Percentiles rank a stretch among this genome's conserved stretches.
phyloP scores from a whole-genome alignment of 768 basidiomycete genomes.

The Leccinum broughii region DNA sequence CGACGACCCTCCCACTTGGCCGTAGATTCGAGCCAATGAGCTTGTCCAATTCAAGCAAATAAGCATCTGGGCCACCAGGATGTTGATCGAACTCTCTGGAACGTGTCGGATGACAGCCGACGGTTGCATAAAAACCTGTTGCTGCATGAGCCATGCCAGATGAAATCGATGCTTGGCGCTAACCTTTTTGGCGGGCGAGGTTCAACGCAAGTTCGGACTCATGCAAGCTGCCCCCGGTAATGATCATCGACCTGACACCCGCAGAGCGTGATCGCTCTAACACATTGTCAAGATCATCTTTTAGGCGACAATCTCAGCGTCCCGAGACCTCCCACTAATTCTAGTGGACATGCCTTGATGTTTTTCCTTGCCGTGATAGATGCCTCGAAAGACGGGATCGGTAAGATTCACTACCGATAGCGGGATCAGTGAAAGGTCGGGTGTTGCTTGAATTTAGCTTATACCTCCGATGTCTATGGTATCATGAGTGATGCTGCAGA shows the following conservation, averaged over 20 bases:
- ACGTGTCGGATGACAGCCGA: constrained; percentile 81
- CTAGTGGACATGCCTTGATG: constrained; percentile 43
- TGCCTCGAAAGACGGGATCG: constrained; percentile 57
- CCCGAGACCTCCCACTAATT: background rate
- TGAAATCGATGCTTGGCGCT: constrained; percentile 4
- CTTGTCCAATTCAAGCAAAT: constrained; percentile 57
- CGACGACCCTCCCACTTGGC: constrained; percentile 61
- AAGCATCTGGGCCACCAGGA: constrained; percentile 56
- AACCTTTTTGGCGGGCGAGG: constrained; percentile 61
- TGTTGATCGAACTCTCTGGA: constrained; percentile 64
- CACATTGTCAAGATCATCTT: constrained; percentile 66
- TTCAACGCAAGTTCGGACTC: constrained; percentile 62
- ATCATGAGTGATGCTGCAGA: background rate
- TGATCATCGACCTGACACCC: constrained; percentile 69
- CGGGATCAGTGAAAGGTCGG: background rate
- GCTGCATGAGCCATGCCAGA: background rate
- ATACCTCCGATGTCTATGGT: constrained; percentile 42
- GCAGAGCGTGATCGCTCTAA: constrained; percentile 55
- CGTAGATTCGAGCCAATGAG: constrained; percentile 50
- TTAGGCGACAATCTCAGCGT: background rate
- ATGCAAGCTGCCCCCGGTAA: constrained; percentile 70
- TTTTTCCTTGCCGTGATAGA: constrained; percentile 48
- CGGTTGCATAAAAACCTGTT: constrained; percentile 66
- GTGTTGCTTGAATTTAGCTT: background rate
- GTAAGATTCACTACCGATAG: constrained; percentile 47